Conservation (phyloP, 2,329 filamentous ascomycete species). For the Microthyrium microscopicum region DNA sequence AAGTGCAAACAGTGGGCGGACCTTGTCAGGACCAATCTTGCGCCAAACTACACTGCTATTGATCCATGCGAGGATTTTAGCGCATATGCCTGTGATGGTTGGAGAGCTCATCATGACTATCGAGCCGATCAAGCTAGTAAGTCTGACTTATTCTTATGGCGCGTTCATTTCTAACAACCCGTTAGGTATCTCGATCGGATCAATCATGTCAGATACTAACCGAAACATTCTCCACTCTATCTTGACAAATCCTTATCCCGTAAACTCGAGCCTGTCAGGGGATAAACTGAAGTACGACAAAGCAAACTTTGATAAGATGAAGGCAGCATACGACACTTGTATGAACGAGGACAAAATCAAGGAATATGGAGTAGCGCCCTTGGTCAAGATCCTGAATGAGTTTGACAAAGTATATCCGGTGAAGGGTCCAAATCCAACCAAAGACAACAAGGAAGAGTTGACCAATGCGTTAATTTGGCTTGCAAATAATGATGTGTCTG, state of each 20-base stretch:
- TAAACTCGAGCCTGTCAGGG: conserved; percentile 1
- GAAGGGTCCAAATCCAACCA: neutral
- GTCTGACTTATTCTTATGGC: neutral
- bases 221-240: conserved; percentile 5
- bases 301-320: conserved; percentile 49
- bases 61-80: conserved; percentile 57
- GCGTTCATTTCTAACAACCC: neutral
- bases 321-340: conserved; percentile 48
- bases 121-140: conserved; percentile 4
- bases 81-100: conserved; percentile 40
- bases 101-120: conserved; percentile 3
- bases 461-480: neutral
- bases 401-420: conserved; percentile 5
- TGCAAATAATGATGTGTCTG: neutral
- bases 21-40: conserved; percentile 42
- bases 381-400: conserved; percentile 38
- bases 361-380: conserved; percentile 36
- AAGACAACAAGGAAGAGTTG: conserved; percentile 1
- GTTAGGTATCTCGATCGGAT: neutral
- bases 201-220: conserved; percentile 4
- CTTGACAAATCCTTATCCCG: conserved; percentile 5
- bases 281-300: conserved; percentile 23
- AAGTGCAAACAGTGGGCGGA: neutral
- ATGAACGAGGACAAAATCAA: conserved; percentile 43
- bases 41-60: conserved; percentile 43